phyloP scores from a whole-genome alignment of 179 eudicot species.

The Heliamphora pulchella region DNA sequence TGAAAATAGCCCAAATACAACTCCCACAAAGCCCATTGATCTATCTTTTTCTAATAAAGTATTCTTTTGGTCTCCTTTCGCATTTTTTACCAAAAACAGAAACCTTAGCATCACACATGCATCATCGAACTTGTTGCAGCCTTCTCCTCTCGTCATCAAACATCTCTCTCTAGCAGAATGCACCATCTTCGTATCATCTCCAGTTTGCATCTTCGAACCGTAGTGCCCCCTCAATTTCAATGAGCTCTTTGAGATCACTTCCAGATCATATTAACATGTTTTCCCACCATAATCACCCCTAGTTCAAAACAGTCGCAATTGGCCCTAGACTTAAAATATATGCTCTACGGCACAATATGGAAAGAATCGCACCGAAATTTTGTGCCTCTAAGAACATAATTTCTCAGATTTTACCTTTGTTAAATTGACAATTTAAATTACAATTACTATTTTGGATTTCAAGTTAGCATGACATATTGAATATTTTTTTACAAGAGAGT shows the following conservation, averaged over 20 bases:
- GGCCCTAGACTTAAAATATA: not conserved
- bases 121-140: too few species aligned
- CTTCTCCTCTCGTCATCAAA: too few species aligned
- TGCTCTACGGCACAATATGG: not conserved
- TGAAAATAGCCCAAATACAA: too few species aligned
- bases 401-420: not conserved
- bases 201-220: too few species aligned
- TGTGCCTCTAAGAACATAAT: not conserved
- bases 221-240: not conserved
- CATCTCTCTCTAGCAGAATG: too few species aligned
- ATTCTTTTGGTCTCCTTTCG: too few species aligned
- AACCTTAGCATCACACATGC: too few species aligned
- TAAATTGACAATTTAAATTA: not conserved
- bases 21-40: too few species aligned
- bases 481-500: not conserved
- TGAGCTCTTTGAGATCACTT: not conserved
- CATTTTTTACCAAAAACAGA: too few species aligned
- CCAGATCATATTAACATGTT: not conserved
- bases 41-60: too few species aligned
- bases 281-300: not conserved
- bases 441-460: not conserved
- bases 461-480: not conserved
- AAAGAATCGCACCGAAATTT: constrained; percentile 2
- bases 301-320: not conserved
- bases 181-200: too few species aligned